Evolutionary conservation across 306 rosid genomes (phyloP), one percentile per base, ranked within the genome.

Genomic region (Castanopsis chinensis): DNA sequence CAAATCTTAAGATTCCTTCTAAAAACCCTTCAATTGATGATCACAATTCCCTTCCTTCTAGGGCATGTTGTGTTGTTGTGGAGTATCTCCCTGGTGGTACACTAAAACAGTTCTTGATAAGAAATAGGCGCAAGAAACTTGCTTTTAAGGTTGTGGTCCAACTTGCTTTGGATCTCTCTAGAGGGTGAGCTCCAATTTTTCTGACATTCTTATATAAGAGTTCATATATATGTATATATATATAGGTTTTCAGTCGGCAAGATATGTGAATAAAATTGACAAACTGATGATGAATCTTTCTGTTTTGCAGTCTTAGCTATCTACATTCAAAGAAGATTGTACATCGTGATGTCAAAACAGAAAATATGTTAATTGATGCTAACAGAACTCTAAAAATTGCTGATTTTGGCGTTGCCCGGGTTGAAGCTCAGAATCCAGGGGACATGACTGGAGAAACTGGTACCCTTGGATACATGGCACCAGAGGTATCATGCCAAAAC

Each of bases 401-500:
- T 19, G 95, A 91, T 85, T 91, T 91, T 58, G 95, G 95, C 7
- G 95, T 91, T 58, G 95, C 95, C 37, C 95, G 95, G 19, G 92
- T 91, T 55, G 95, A 91, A 82, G 95, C 95, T 75, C 91, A 83
- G 13, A 91, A 91, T 87, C 92, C 95, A 0, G 87, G 90, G 61
- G 95, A 91, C 65, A 91, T 91, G 95, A 91, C 95, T 43, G 95
- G 95, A 25, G 95, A 89, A 89, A 91, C 95, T n/a, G 95, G 92
- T 55, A 91, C 95, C 77, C 91, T 91, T 61, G 95, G 95, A 70
- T 91, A 91, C 80, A 91, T 91, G 95, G 95, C 95, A 12, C 95
- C 95, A 20, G 95, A 89, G 95, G 95, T 91, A 88, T 55, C 32
- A 23, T 56, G 41, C 21, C 37, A 5, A 43, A 30, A 12, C 19